Percentiles rank a stretch among this genome's conserved stretches.
Conservation (phyloP, 306 rosid species). For the Hippophae tibetana region DNA sequence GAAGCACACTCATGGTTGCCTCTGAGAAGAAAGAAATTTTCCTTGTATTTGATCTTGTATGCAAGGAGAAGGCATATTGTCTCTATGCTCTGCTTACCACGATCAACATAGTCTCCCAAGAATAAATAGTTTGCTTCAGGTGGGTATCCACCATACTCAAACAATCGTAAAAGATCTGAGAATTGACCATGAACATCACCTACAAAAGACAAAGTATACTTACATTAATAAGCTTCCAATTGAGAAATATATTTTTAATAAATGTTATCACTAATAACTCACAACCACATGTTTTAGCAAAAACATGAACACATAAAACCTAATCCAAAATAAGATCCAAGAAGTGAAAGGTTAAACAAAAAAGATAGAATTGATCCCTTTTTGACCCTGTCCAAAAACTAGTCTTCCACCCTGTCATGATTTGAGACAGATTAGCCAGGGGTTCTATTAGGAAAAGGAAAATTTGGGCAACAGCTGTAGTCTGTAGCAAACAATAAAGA, state of each 20-base stretch:
- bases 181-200: conserved; percentile 83
- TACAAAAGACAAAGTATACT: conserved; percentile 22
- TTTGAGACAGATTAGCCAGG: too few species aligned
- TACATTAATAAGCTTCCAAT: not conserved
- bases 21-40: conserved; percentile 79
- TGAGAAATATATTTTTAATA: not conserved
- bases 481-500: too few species aligned
- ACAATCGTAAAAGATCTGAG: conserved; percentile 69
- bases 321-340: too few species aligned
- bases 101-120: conserved; percentile 83
- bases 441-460: too few species aligned
- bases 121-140: conserved; percentile 79
- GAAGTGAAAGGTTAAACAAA: too few species aligned
- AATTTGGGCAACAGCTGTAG: too few species aligned
- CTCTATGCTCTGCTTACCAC: conserved; percentile 80
- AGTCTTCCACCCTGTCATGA: too few species aligned
- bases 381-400: too few species aligned
- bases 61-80: conserved; percentile 79
- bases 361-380: too few species aligned
- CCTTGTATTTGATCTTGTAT: conserved; percentile 75
- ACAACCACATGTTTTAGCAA: not conserved
- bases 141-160: conserved; percentile 77
- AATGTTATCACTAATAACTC: not conserved
- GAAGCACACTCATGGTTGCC: conserved; percentile 88
- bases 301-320: too few species aligned